These are phyloP conservation scores for Mercurialis annua DNA, from an alignment of 345 rosid genomes.

Conservation along the genomic window DNA sequence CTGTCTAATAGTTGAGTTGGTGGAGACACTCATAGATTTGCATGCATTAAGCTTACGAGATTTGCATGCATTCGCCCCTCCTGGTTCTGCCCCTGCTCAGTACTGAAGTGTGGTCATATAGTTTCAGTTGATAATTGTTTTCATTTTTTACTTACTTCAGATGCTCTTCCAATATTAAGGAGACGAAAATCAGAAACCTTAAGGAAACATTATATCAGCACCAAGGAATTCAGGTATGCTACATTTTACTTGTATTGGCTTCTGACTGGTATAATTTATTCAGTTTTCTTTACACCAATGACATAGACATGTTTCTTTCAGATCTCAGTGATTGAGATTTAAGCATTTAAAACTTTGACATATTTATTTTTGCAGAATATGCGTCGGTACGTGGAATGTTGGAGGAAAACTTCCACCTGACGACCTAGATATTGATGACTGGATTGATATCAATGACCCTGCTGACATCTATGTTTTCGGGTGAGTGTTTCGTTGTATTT, in stretches of 20 bases:
- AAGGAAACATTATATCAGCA: constrained; percentile 72
- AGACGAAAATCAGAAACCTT: constrained; percentile 82
- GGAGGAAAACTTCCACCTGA: constrained; percentile 82
- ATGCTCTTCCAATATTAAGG: constrained; percentile 45
- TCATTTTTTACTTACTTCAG: constrained; percentile 30
- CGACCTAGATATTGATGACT: constrained; percentile 83
- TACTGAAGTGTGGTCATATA: background rate
- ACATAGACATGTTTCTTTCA: no score
- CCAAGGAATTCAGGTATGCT: constrained; percentile 68
- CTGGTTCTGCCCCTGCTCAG: no score
- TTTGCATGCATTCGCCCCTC: no score
- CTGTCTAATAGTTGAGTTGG: background rate
- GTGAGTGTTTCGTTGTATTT: constrained; percentile 31
- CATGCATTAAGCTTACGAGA: no score
- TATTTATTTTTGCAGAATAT: constrained; percentile 41
- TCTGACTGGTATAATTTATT: background rate
- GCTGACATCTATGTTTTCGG: constrained; percentile 89
- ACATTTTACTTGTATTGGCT: background rate
- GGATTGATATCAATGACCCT: constrained; percentile 69
- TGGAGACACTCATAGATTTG: no score
- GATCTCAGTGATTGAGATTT: background rate
- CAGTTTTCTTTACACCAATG: no score
- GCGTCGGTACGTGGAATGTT: constrained; percentile 91
- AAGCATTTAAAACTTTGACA: background rate
- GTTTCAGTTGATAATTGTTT: constrained; percentile 3